Evolutionary conservation across 345 rosid species (phyloP).

Genomic region (Corymbia maculata): DNA sequence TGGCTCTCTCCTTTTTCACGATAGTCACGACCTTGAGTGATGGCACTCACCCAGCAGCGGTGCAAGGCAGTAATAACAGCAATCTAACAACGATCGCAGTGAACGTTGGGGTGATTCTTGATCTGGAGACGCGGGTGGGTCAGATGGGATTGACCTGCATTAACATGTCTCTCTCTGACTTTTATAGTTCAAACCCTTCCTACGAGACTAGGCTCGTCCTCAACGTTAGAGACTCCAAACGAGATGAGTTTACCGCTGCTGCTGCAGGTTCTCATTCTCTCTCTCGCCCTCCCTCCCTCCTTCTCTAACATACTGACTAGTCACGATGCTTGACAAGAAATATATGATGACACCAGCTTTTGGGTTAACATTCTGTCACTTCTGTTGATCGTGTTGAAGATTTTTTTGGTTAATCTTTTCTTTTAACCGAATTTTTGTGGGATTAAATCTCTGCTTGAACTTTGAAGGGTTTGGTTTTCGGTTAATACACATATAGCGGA

Average conservation of each 20-base stretch:
- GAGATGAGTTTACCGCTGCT: neutral
- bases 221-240: neutral
- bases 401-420: neutral
- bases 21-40: accelerated
- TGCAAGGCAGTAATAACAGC: neutral
- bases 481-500: neutral
- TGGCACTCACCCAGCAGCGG: neutral
- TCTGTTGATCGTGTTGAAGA: neutral
- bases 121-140: neutral
- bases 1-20: neutral
- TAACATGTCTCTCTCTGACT: neutral
- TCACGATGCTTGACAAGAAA: neutral
- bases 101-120: neutral
- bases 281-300: neutral
- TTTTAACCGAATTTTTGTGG: neutral
- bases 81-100: neutral
- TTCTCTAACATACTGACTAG: neutral
- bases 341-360: neutral
- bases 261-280: neutral
- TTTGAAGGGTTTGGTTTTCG: neutral
- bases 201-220: neutral
- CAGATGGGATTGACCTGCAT: neutral
- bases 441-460: neutral
- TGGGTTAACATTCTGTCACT: neutral
- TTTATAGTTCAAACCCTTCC: neutral